phyloP scores from a whole-genome alignment of 179 eudicot genomes.

The Sideroxylon spinosum region DNA sequence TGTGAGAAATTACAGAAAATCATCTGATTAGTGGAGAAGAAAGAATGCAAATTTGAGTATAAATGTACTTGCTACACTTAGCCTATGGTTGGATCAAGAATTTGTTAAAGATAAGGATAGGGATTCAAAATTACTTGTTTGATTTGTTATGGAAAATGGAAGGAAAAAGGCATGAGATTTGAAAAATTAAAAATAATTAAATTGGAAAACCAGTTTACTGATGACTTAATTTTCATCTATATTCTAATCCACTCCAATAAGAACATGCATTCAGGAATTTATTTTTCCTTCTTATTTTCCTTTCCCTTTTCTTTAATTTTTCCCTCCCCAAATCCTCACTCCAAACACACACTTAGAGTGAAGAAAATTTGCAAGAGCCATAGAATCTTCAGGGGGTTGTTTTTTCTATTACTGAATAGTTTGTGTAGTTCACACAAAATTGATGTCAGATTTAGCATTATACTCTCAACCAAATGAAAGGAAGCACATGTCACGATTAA shows the following conservation, averaged over 20 bases:
- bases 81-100: background rate
- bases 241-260: too few relatives aligned
- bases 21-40: background rate
- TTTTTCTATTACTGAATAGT: background rate
- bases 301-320: too few relatives aligned
- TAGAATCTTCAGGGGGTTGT: background rate
- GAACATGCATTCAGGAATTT: too few relatives aligned
- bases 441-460: background rate
- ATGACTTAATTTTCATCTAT: too few relatives aligned
- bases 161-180: too few relatives aligned
- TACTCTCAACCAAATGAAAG: background rate
- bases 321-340: too few relatives aligned
- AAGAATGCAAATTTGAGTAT: background rate
- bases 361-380: background rate
- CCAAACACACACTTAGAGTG: background rate
- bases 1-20: slow-evolving; percentile 17
- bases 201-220: too few relatives aligned
- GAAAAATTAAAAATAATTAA: too few relatives aligned
- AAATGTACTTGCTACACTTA: background rate
- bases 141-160: too few relatives aligned
- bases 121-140: too few relatives aligned
- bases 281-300: too few relatives aligned
- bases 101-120: too few relatives aligned
- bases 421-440: background rate
- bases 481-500: background rate